Base-by-base conservation (phyloP, 179 eudicot genomes). In the Beta corolliflora region DNA sequence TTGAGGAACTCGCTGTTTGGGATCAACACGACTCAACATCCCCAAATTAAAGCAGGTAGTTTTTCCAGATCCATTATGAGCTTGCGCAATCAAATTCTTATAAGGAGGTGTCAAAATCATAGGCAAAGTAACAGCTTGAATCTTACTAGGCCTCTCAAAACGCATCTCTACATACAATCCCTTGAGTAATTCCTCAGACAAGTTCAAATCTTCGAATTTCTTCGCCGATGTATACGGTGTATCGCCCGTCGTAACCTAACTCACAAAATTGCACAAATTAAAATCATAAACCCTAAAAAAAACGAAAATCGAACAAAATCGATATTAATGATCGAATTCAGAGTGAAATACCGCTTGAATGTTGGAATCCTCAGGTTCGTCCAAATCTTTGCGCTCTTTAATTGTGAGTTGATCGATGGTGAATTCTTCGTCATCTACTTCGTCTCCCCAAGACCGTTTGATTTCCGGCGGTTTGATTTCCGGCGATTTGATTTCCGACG, bases 41-140 rank as follows among this genome's bases (percentile, higher is more conserved):
- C 98, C 98, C 12, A 95, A 92, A 14, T 89, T 92, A 56, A 95
- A 95, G 83, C 98, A 95, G 19, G 97, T 95, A 15, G 98, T 95
- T 88, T 95, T 95, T 5, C 98, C 98, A 58, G 98, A 95, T 45
- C 98, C 98, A 87, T 93, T 93, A 55, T 92, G 97, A 14, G 98
- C 97, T 73, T 95, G 98, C 50, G 98, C 98, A 19, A 93, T 88
- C 81, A 93, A 73, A 81, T 93, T 91, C 86, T 76, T 85, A 58
- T 88, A 61, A 0, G 97, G 97, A 9, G 95, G 97, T 19, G 94
- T 91, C 67, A 93, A 71, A 67, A 93, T 93, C 97, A 93, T 95
- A 12, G 99, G 99, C 86, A 95, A 81, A 70, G 93, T 93, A 16
- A 89, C 71, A 0, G 91, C 95, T 73, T 95, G 98, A 67, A 95